A percentile compares a stretch with the other conserved stretches of the same genome.
Evolutionary conservation across 1,284 basidiomycete species (phyloP).

Genomic region (Nidula niveotomentosa): DNA sequence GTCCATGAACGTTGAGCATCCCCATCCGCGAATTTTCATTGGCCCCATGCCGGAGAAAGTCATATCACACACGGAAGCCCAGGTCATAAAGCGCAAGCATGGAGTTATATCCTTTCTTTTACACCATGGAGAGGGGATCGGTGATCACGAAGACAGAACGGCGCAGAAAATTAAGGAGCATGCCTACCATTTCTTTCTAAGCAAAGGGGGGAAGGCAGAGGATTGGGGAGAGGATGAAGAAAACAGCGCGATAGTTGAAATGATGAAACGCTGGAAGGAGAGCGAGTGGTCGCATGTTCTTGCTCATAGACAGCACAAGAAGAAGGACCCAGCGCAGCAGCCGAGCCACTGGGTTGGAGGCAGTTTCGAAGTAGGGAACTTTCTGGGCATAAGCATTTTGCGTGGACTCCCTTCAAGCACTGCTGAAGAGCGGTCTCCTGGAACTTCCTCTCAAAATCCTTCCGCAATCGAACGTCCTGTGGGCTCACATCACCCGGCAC

Average conservation of each 20-base stretch:
- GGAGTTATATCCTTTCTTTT: slow-evolving; percentile 16
- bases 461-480: too few species aligned
- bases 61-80: slow-evolving; percentile 31
- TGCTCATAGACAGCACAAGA: too few species aligned
- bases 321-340: neutral
- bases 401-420: neutral
- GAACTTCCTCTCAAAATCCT: too few species aligned
- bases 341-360: slow-evolving; percentile 62
- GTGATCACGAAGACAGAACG: slow-evolving; percentile 38
- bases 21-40: slow-evolving; percentile 48
- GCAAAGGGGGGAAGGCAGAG: slow-evolving; percentile 57
- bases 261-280: slow-evolving; percentile 60
- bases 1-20: slow-evolving; percentile 7
- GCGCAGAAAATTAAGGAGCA: slow-evolving; percentile 50
- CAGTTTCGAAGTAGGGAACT: slow-evolving; percentile 73
- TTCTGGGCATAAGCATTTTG: slow-evolving; percentile 45
- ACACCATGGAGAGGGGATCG: slow-evolving; percentile 3
- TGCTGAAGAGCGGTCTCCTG: too few species aligned
- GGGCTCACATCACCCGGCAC: too few species aligned
- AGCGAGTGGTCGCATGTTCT: slow-evolving; percentile 50
- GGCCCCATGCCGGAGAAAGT: slow-evolving; percentile 67
- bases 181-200: slow-evolving; percentile 63
- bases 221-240: slow-evolving; percentile 66
- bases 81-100: slow-evolving; percentile 22
- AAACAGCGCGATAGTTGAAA: slow-evolving; percentile 48